A percentile compares a stretch with the other conserved stretches of the same genome.
These are phyloP conservation scores for Striga hermonthica DNA, from an alignment of 305 asterid genomes.

Conservation along the genomic window DNA sequence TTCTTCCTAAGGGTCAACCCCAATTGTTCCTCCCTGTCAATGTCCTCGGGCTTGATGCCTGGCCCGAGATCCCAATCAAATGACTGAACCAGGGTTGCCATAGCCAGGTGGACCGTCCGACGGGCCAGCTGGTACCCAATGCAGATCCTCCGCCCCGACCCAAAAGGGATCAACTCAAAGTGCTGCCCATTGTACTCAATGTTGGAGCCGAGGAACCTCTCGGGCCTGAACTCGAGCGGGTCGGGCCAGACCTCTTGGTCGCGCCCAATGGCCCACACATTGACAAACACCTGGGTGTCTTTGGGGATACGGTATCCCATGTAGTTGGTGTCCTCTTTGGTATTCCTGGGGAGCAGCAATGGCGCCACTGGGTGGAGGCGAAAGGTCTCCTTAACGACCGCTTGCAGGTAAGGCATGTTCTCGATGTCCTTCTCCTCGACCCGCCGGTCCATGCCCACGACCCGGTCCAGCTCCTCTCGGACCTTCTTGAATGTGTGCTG, in stretches of 20 bases:
- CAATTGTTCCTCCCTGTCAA: no score
- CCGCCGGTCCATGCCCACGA: conserved; percentile 38
- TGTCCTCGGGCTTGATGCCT: no score
- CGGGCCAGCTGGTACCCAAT: conserved; percentile 5
- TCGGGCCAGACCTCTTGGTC: conserved; percentile 50
- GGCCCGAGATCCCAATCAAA: no score
- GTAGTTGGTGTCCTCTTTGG: conserved; percentile 49
- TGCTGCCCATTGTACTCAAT: no score
- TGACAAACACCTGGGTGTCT: conserved; percentile 42
- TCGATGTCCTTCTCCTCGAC: conserved; percentile 48
- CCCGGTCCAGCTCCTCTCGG: conserved; percentile 47
- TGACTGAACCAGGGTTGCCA: no score
- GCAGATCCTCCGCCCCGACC: conserved; percentile 35
- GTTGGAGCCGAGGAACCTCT: no score
- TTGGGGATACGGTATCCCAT: conserved; percentile 48
- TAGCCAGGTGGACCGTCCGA: no score
- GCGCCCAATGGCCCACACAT: conserved; percentile 55
- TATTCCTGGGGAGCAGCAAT: conserved; percentile 51
- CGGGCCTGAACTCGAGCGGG: conserved; percentile 35
- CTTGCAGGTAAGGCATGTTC: conserved; percentile 42
- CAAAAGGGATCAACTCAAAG: no score
- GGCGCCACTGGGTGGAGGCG: conserved; percentile 38
- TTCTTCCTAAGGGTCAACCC: no score
- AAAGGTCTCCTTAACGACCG: conserved; percentile 43
- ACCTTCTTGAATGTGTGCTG: conserved; percentile 45